Conservation (phyloP, 2,329 filamentous ascomycete genomes). For the Epicoccum nigrum region DNA sequence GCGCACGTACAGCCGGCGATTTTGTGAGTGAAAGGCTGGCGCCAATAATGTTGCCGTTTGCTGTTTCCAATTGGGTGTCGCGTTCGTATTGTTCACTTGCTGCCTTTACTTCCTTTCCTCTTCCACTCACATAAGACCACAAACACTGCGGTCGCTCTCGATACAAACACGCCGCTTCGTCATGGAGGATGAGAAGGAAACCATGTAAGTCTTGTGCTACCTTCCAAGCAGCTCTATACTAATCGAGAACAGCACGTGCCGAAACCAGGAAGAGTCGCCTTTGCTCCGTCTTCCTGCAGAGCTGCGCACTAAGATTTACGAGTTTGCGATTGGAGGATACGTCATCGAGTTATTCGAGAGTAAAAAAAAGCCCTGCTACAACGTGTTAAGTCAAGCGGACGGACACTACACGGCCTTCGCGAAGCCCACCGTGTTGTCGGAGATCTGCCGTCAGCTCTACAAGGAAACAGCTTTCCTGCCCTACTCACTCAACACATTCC, state of each 20-base stretch:
- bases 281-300: constrained; percentile 22
- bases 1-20: background rate
- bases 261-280: constrained; percentile 15
- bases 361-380: no score
- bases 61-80: background rate
- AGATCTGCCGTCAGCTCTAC: background rate
- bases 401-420: no score
- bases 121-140: no score
- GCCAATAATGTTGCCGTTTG: no score
- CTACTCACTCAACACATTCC: background rate
- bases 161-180: no score
- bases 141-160: no score
- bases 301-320: constrained; percentile 8
- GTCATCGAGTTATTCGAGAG: no score
- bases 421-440: no score
- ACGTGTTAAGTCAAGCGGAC: no score
- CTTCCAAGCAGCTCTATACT: background rate
- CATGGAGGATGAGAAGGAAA: background rate
- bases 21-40: background rate
- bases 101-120: no score
- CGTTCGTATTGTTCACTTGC: no score
- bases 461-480: background rate
- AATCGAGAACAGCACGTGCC: background rate
- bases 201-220: background rate
- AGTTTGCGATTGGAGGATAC: background rate